These are phyloP conservation scores for Parmales sp. DNA, from an alignment of 108 stramenopile species.

Conservation along the genomic window DNA sequence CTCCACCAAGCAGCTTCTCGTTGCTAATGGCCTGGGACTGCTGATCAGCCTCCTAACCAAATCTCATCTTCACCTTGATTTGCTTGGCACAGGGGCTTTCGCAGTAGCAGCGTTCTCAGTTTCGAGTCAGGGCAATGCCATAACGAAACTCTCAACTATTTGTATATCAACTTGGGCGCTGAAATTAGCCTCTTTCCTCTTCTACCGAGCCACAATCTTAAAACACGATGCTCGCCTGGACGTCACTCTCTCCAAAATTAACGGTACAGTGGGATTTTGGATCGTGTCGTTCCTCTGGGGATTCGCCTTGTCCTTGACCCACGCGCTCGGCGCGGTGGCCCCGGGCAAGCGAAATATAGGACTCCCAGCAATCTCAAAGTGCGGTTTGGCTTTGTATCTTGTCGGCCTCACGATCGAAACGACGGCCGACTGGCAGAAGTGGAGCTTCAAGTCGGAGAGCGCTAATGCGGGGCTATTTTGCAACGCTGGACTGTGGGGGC, in stretches of 20 bases:
- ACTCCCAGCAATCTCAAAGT: slow-evolving; percentile 18
- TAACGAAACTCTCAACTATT: too few relatives aligned
- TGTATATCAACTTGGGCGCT: slow-evolving; percentile 30
- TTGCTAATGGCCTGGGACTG: background rate
- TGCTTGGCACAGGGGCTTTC: slow-evolving; percentile 70
- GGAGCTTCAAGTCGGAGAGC: slow-evolving; percentile 43
- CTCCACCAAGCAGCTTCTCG: background rate
- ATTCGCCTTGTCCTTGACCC: slow-evolving; percentile 47
- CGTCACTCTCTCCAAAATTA: slow-evolving; percentile 30
- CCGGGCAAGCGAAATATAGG: background rate
- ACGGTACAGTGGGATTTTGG: slow-evolving; percentile 60
- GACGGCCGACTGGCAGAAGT: slow-evolving; percentile 64
- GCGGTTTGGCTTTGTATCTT: slow-evolving; percentile 33
- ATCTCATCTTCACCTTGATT: slow-evolving; percentile 47
- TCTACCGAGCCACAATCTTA: slow-evolving; percentile 42
- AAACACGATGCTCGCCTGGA: slow-evolving; percentile 50
- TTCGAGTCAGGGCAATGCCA: too few relatives aligned
- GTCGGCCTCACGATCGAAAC: slow-evolving; percentile 49
- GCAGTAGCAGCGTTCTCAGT: slow-evolving; percentile 40
- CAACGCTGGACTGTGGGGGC: slow-evolving; percentile 57
- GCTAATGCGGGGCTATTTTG: slow-evolving; percentile 47
- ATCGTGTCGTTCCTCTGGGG: slow-evolving; percentile 57
- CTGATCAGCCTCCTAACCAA: background rate
- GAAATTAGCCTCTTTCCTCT: slow-evolving; percentile 58
- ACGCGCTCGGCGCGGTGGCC: slow-evolving; percentile 40